These are phyloP conservation scores for Wickerhamiella occidentalis DNA, from an alignment of 805 yeast genomes.

Conservation along the genomic window DNA sequence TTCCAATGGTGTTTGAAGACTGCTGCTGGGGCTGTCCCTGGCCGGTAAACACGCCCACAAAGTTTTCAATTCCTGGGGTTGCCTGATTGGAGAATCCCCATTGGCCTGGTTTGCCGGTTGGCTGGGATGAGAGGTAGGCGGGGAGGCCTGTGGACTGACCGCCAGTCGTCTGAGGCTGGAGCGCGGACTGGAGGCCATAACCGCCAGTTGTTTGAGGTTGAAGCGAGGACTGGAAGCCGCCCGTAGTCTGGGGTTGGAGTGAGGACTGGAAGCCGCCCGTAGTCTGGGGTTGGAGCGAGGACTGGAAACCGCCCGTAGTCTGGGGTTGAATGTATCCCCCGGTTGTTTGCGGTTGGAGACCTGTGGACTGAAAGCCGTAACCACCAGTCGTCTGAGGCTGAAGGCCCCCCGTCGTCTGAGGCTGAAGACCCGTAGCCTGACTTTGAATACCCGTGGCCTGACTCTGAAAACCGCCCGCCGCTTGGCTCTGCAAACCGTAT, in stretches of 20 bases:
- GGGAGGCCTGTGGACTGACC: conserved; percentile 11
- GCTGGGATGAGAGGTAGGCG: conserved; percentile 32
- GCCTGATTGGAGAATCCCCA: conserved; percentile 72
- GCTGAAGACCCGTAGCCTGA: conserved; percentile 16
- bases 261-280: conserved; percentile 30
- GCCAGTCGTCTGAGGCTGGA: conserved; percentile 24
- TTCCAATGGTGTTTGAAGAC: conserved; percentile 42
- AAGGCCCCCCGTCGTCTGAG: conserved; percentile 28
- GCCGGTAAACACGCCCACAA: conserved; percentile 56
- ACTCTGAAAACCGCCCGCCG: conserved; percentile 18
- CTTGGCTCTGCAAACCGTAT: conserved; percentile 17
- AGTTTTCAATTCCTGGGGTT: conserved; percentile 54
- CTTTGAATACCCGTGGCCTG: conserved; percentile 25
- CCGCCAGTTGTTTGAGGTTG: conserved; percentile 37
- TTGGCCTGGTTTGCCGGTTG: conserved; percentile 60
- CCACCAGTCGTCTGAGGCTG: conserved; percentile 24
- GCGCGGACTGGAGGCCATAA: conserved; percentile 20
- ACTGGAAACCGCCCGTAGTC: conserved; percentile 25
- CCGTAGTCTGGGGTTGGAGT: conserved; percentile 24
- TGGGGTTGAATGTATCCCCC: conserved; percentile 26
- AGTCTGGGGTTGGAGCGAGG: conserved; percentile 21
- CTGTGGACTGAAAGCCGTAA: conserved; percentile 24
- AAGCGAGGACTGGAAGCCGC: conserved; percentile 23
- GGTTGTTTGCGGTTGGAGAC: conserved; percentile 23
- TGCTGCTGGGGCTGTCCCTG: conserved; percentile 12